A percentile compares a stretch with the other conserved stretches of the same genome.
Conservation (phyloP, 2,329 filamentous ascomycete species). For the Curvularia hawaiiensis region DNA sequence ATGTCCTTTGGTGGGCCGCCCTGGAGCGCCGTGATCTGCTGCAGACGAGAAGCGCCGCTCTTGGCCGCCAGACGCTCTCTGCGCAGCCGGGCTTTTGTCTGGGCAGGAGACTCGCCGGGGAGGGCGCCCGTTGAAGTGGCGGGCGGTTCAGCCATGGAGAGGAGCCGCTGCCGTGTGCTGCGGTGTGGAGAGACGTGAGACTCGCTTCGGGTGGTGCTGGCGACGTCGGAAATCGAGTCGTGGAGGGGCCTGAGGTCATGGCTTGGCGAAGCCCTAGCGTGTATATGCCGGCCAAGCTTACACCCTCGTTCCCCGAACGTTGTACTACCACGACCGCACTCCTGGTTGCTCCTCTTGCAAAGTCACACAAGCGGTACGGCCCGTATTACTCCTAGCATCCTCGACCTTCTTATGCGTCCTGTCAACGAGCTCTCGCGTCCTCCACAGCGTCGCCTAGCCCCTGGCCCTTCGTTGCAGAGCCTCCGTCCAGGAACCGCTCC, state of each 20-base stretch:
- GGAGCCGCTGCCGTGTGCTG: not conserved
- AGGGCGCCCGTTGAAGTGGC: constrained; percentile 23
- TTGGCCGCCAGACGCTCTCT: constrained; percentile 82
- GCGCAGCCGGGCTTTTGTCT: constrained; percentile 70
- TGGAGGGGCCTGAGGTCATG: constrained; percentile 22
- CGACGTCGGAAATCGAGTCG: not conserved
- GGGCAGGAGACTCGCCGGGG: constrained; percentile 48
- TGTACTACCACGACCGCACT: not conserved
- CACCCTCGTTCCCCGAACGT: not conserved
- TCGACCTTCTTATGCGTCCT: not conserved
- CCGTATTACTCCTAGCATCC: not conserved
- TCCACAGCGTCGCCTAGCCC: not conserved
- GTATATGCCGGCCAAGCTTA: not conserved
- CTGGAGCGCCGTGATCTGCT: constrained; percentile 72
- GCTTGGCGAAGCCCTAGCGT: constrained; percentile 14
- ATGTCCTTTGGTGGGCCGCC: constrained; percentile 56
- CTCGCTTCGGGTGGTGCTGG: not conserved
- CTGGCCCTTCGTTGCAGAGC: not conserved
- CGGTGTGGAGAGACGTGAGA: constrained; percentile 1
- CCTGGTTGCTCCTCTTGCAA: not conserved
- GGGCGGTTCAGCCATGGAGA: constrained; percentile 34
- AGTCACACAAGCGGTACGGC: constrained; percentile 8
- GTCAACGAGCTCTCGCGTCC: not conserved
- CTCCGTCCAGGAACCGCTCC: not conserved
- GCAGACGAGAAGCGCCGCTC: constrained; percentile 71